phyloP scores from a whole-genome alignment of 2,329 filamentous ascomycete species.

The Aspergillus chevalieri region DNA sequence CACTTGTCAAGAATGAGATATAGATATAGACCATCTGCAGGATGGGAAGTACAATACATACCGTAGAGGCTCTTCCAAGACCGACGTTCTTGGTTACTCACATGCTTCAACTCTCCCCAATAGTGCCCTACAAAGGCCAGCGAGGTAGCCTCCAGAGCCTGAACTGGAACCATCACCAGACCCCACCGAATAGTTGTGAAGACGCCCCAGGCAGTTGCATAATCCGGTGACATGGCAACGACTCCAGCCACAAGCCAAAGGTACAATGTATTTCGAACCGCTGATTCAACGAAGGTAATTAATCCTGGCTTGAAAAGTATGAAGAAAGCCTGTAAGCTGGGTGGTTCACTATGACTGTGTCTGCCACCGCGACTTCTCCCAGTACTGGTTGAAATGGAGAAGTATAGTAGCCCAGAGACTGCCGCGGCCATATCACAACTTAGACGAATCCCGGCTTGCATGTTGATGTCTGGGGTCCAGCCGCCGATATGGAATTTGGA shows the following conservation, averaged over 20 bases:
- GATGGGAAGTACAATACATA: slow-evolving; percentile 3
- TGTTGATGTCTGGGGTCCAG: slow-evolving; percentile 53
- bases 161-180: slow-evolving; percentile 66
- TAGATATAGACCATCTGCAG: background rate
- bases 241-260: slow-evolving; percentile 64
- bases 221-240: slow-evolving; percentile 56
- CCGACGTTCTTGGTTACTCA: background rate
- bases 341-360: background rate
- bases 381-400: slow-evolving; percentile 32
- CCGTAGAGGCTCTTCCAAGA: slow-evolving; percentile 12
- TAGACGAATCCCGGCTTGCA: slow-evolving; percentile 59
- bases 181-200: slow-evolving; percentile 72
- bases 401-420: slow-evolving; percentile 54
- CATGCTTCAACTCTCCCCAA: slow-evolving; percentile 50
- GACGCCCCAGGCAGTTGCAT: slow-evolving; percentile 66
- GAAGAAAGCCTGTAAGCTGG: slow-evolving; percentile 33
- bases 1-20: slow-evolving; percentile 14
- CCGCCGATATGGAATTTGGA: slow-evolving; percentile 57
- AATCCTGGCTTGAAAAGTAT: slow-evolving; percentile 53
- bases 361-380: slow-evolving; percentile 1
- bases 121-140: slow-evolving; percentile 61
- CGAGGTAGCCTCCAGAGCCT: slow-evolving; percentile 59
- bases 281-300: slow-evolving; percentile 59
- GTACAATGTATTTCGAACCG: slow-evolving; percentile 62
- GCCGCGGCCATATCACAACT: slow-evolving; percentile 55